Percentiles rank a stretch among this genome's conserved stretches.
phyloP scores from a whole-genome alignment of 257 asterid genomes.

The Petunia axillaris region DNA sequence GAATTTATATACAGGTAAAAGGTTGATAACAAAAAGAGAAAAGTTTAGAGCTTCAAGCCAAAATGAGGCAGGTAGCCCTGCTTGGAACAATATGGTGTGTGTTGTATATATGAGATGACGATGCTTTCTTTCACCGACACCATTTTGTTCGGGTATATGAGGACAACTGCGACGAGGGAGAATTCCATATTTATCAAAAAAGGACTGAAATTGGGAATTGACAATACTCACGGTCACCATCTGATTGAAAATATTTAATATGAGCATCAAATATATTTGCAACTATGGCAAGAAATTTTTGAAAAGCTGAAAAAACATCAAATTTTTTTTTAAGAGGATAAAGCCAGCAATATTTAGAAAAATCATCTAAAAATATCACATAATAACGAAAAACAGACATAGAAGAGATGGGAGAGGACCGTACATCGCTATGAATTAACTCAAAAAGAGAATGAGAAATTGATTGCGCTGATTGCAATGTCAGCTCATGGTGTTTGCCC shows the following conservation, averaged over 20 bases:
- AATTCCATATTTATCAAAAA: not conserved
- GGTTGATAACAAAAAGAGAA: not conserved
- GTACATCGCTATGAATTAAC: no score
- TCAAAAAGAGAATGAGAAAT: no score
- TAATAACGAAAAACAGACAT: no score
- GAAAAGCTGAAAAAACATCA: not conserved
- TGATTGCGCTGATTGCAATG: no score
- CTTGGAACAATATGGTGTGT: not conserved
- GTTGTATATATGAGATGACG: not conserved
- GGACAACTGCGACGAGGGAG: not conserved
- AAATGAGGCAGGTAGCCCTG: not conserved
- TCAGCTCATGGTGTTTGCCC: no score
- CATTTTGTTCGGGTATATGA: not conserved
- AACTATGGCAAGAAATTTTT: not conserved
- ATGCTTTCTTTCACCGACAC: not conserved
- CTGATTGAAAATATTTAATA: not conserved
- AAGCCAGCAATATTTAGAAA: no score
- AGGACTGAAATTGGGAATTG: not conserved
- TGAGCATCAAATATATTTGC: not conserved
- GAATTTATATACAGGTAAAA: not conserved
- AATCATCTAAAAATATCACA: no score
- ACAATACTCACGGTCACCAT: slow-evolving; percentile 10
- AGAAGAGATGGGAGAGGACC: no score
- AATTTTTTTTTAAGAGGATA: not conserved
- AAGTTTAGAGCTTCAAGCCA: not conserved